phyloP scores from a whole-genome alignment of 164 flowering plant species.

The Piper longum region DNA sequence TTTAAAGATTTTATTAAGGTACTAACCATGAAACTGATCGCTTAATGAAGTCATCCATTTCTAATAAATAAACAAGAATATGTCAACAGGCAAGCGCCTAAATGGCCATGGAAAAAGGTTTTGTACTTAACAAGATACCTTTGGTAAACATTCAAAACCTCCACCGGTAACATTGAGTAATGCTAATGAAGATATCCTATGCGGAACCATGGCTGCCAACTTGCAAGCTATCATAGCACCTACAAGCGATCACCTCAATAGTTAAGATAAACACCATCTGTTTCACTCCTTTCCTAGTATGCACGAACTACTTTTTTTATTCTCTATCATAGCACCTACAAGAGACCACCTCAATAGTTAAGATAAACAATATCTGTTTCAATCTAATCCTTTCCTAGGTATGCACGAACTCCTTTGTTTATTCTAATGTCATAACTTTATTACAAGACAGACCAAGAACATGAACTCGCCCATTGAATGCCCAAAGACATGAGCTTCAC shows the following conservation, averaged over 20 bases:
- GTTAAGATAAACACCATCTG: too few relatives aligned
- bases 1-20: neutral
- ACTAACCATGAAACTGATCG: neutral
- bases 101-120: neutral
- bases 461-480: conserved; percentile 88
- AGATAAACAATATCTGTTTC: too few relatives aligned
- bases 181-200: conserved; percentile 71
- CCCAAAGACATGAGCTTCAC: conserved; percentile 77
- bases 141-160: conserved; percentile 81
- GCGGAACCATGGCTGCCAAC: conserved; percentile 73
- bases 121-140: conserved; percentile 30
- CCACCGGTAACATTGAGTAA: conserved; percentile 92
- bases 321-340: conserved; percentile 91
- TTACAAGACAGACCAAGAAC: neutral
- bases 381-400: too few relatives aligned
- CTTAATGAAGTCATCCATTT: neutral
- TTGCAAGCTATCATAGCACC: conserved; percentile 97
- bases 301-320: too few relatives aligned
- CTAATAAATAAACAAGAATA: neutral
- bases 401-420: too few relatives aligned
- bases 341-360: neutral
- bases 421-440: neutral
- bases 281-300: too few relatives aligned
- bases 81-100: neutral
- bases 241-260: too few relatives aligned